These are phyloP conservation scores for Tricladium varicosporioides DNA, from an alignment of 2,329 filamentous ascomycete species.

Conservation along the genomic window DNA sequence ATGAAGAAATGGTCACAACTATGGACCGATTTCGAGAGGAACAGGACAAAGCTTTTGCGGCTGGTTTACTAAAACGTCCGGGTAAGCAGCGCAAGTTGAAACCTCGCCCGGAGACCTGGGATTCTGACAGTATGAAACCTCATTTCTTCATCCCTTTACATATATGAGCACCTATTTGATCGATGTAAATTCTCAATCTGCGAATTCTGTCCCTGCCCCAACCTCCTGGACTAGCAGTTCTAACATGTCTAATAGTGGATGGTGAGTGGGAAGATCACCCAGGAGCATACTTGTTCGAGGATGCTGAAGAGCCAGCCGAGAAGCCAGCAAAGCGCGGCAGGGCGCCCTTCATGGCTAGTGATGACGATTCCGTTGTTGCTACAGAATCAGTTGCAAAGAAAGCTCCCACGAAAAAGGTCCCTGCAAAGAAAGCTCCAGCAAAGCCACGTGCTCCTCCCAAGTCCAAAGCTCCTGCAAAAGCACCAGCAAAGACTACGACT, in stretches of 20 bases:
- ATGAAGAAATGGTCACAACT: conserved; percentile 67
- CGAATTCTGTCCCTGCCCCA: too few relatives aligned
- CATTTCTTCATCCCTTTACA: too few relatives aligned
- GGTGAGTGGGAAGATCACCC: conserved; percentile 82
- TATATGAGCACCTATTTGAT: too few relatives aligned
- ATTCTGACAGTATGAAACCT: conserved; percentile 63
- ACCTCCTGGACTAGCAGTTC: too few relatives aligned
- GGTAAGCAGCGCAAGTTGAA: conserved; percentile 59
- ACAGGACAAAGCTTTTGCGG: conserved; percentile 67
- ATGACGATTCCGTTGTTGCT: conserved; percentile 44
- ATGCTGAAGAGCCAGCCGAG: conserved; percentile 44
- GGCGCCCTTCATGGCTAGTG: conserved; percentile 48
- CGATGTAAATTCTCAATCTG: too few relatives aligned
- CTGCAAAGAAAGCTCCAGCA: conserved; percentile 39
- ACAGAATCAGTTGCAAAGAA: conserved; percentile 32
- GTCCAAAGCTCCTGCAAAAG: conserved; percentile 37
- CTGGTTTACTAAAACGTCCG: conserved; percentile 55
- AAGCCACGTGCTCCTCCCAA: conserved; percentile 40
- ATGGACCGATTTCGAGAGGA: conserved; percentile 72
- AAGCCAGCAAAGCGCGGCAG: conserved; percentile 27
- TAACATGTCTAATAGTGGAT: conserved; percentile 40
- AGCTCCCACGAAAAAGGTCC: conserved; percentile 38
- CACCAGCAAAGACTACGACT: conserved; percentile 34
- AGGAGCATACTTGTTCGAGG: conserved; percentile 54
- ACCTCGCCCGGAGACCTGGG: conserved; percentile 78